Percentiles rank a stretch among this genome's conserved stretches.
These are phyloP conservation scores for Pleurotus eryngii DNA, from an alignment of 768 basidiomycete species.

Conservation along the genomic window DNA sequence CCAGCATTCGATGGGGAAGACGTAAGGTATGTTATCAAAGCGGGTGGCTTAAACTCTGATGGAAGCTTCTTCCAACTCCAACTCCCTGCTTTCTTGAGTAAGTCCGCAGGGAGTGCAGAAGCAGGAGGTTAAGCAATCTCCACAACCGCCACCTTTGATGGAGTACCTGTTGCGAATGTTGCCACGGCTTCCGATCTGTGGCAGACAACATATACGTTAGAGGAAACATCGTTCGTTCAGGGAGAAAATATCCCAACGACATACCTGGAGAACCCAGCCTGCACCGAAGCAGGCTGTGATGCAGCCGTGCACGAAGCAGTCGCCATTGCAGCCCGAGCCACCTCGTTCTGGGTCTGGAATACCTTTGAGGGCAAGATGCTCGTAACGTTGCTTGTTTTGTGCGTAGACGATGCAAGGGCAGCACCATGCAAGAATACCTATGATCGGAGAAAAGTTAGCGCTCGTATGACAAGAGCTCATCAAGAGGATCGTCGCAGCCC, in stretches of 20 bases:
- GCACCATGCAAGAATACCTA: slow-evolving; percentile 28
- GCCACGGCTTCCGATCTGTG: slow-evolving; percentile 32
- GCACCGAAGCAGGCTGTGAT: slow-evolving; percentile 26
- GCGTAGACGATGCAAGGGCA: slow-evolving; percentile 37
- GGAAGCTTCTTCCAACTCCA: slow-evolving; percentile 33
- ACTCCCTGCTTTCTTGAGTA: slow-evolving; percentile 43
- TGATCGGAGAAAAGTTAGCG: background rate
- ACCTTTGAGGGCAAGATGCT: slow-evolving; percentile 27
- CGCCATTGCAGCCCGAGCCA: slow-evolving; percentile 28
- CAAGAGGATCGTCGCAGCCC: background rate
- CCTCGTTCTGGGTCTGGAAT: slow-evolving; percentile 31
- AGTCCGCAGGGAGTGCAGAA: slow-evolving; percentile 48
- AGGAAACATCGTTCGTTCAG: background rate
- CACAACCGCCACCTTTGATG: slow-evolving; percentile 40
- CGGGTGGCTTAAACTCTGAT: too few species aligned
- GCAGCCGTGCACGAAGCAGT: slow-evolving; percentile 35
- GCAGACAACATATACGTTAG: background rate
- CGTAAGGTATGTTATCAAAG: too few species aligned
- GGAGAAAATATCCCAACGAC: background rate
- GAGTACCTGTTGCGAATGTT: slow-evolving; percentile 39
- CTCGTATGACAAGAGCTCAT: background rate
- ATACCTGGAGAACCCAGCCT: slow-evolving; percentile 26
- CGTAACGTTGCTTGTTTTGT: slow-evolving; percentile 30
- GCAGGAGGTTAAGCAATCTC: slow-evolving; percentile 36
- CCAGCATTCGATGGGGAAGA: too few species aligned